Evolutionary conservation across 768 basidiomycete genomes (phyloP), one percentile per base, ranked within the genome.

Genomic region (Xerocomellus intermedius): DNA sequence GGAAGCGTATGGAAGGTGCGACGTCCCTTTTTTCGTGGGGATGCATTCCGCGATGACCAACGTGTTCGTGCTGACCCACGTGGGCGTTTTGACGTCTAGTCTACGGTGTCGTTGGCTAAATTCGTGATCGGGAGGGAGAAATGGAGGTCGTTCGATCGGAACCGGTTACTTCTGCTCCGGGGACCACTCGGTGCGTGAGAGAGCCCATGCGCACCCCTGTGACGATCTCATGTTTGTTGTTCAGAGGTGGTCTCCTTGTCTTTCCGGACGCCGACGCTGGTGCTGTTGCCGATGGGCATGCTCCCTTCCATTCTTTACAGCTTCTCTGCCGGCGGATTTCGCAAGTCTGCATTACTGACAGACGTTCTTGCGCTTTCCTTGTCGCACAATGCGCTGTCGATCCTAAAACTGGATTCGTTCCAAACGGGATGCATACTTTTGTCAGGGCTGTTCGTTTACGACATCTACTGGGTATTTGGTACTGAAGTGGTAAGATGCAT

Each of bases 391-490:
- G 87, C 91, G 4, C 74, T 98, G 48, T 79, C 84, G 36, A 69
- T 94, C 56, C 76, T 98, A 61, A 88, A 86, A 69, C 71, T 98
- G 32, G 96, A 98, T 70, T 90, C 90, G 9, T 96, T 98, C 78
- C 73, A 79, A 64, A 97, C 96, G 16, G 96, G 94, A 8, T 79
- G 80, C 38, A 82, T 93, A 56, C 79, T 98, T 4, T 77, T 99
- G 6, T 80, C 81, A 3, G 94, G 91, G 5, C 75, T 99, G 22
- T 93, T 98, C 73, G 43, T 97, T 39, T 98, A 98, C 67, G 96
- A 98, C 68, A 82, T 97, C 38, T 96, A 87, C 82, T 97, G 91
- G 91, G 93, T 95, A 3, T 95, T 94, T 68, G 90, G 89, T 19
- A 89, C 89, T 0, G 81, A 85, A 64, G 90, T 93, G 72, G 90